A percentile compares a stretch with the other conserved stretches of the same genome.
phyloP scores from a whole-genome alignment of 1,139 yeast genomes.

The Suhomyces anneliseae region DNA sequence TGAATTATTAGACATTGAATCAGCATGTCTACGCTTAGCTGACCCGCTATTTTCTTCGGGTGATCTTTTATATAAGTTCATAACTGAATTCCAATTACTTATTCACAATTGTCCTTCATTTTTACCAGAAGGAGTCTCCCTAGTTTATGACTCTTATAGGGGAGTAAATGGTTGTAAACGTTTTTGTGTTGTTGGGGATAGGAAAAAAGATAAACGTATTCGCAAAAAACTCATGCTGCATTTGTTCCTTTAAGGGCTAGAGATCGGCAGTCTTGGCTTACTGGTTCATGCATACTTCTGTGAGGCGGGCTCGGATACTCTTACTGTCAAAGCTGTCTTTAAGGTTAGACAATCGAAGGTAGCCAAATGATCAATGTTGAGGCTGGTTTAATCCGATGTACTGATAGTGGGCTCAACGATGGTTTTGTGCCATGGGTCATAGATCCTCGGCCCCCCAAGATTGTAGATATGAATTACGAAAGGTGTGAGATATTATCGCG shows the following conservation, averaged over 20 bases:
- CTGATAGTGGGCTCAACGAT: background rate
- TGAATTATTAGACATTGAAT: background rate
- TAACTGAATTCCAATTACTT: background rate
- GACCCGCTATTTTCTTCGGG: background rate
- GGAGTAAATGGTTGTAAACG: background rate
- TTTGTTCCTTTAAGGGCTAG: background rate
- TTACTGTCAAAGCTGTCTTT: background rate
- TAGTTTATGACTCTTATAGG: background rate
- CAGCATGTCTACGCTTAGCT: background rate
- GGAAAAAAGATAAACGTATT: too few species aligned
- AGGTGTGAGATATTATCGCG: too few species aligned
- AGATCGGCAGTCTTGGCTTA: background rate
- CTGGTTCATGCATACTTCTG: too few species aligned
- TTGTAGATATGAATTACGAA: too few species aligned
- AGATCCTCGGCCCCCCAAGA: too few species aligned
- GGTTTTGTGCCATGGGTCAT: too few species aligned
- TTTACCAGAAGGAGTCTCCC: background rate
- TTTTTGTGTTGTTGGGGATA: too few species aligned
- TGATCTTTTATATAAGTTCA: background rate
- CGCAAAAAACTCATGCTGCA: background rate
- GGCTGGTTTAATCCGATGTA: background rate
- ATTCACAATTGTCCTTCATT: background rate
- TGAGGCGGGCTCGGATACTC: too few species aligned
- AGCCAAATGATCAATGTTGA: too few species aligned
- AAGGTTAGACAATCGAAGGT: background rate